A percentile compares a stretch with the other conserved stretches of the same genome.
phyloP scores from a whole-genome alignment of 495 filamentous ascomycete species.

The Neurospora terricola region DNA sequence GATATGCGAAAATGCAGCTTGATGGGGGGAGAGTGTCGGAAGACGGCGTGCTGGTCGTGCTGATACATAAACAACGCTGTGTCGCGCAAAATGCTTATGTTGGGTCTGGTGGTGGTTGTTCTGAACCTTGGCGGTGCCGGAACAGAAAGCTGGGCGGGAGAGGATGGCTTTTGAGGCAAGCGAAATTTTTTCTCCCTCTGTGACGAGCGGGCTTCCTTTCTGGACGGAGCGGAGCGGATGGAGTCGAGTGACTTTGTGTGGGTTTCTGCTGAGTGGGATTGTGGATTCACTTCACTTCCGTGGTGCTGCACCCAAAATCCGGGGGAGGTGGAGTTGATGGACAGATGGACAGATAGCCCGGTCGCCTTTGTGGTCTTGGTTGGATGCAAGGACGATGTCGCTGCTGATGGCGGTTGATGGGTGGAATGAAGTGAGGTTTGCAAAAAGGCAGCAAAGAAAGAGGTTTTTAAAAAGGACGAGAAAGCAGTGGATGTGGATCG shows the following conservation, averaged over 20 bases:
- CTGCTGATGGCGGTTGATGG: neutral
- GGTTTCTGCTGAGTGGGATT: neutral
- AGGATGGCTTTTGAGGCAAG: neutral
- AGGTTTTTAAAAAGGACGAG: neutral
- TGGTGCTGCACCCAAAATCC: neutral
- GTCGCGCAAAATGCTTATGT: conserved; percentile 30
- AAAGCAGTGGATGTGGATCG: neutral
- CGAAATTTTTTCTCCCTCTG: neutral
- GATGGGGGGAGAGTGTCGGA: conserved; percentile 73
- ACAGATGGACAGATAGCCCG: neutral
- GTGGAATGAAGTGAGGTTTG: neutral
- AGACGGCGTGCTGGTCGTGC: conserved; percentile 44
- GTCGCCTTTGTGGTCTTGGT: neutral
- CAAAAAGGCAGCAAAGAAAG: neutral
- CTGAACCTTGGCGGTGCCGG: neutral
- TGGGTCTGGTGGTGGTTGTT: conserved; percentile 20
- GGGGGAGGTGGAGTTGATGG: neutral
- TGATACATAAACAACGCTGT: conserved; percentile 50
- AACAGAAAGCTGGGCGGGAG: neutral
- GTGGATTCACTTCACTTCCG: neutral
- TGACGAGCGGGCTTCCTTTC: neutral
- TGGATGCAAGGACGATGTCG: neutral
- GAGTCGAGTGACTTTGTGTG: neutral
- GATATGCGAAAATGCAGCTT: conserved; percentile 92
- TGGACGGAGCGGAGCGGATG: neutral